phyloP scores from a whole-genome alignment of 1,284 basidiomycete species.

The Bjerkandera adusta region DNA sequence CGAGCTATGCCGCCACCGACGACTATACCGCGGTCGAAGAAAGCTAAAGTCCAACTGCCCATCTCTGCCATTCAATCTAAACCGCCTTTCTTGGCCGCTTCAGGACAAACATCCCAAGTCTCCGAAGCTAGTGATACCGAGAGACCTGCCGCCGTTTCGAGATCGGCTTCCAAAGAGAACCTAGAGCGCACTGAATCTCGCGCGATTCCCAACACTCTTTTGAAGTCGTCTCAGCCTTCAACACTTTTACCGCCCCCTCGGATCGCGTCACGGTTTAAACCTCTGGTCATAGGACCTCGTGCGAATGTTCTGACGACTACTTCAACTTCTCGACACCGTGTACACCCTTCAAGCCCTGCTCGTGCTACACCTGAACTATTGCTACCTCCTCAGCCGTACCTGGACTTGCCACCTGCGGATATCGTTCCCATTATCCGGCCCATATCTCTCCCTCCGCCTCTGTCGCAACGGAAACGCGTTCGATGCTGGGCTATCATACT shows the following conservation, averaged over 20 bases:
- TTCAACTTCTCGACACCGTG: too few relatives aligned
- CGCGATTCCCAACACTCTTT: background rate
- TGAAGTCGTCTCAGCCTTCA: too few relatives aligned
- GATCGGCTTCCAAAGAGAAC: too few relatives aligned
- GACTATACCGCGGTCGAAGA: too few relatives aligned
- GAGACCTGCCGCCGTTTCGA: too few relatives aligned
- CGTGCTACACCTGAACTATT: too few relatives aligned
- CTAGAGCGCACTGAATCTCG: background rate
- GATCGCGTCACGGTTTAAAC: too few relatives aligned
- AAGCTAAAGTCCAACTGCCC: conserved; percentile 1
- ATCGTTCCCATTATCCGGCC: conserved; percentile 30
- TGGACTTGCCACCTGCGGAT: conserved; percentile 32
- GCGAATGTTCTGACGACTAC: too few relatives aligned
- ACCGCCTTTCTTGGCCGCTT: background rate
- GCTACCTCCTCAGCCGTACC: too few relatives aligned
- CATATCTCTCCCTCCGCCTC: conserved; percentile 54
- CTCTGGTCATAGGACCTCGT: too few relatives aligned
- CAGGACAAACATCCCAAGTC: background rate
- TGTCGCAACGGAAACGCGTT: conserved; percentile 55
- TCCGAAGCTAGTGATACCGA: background rate
- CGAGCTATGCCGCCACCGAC: too few relatives aligned
- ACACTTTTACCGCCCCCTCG: too few relatives aligned
- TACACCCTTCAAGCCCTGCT: conserved; percentile 1
- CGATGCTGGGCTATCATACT: conserved; percentile 54
- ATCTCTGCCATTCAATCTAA: background rate